Base-by-base conservation (phyloP, 208 protist species). In the Leishmania braziliensis region DNA sequence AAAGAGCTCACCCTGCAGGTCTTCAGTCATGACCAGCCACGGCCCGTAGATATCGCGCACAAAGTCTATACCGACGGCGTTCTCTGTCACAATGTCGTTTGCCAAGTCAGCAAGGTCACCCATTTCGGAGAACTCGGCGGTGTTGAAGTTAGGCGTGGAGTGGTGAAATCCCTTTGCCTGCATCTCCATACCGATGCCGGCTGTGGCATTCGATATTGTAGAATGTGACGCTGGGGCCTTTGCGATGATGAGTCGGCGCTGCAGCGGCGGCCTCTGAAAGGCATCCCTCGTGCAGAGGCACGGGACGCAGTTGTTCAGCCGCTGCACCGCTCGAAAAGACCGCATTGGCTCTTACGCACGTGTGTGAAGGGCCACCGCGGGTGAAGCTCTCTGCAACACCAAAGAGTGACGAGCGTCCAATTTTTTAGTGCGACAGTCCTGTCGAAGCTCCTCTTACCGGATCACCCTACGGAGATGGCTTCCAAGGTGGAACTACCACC, bases 11-110 rank as follows among this genome's bases (percentile, higher is more conserved):
- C 93, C 95, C 75, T 96, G 90, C 58, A 96, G 74, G 36, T 95
- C 93, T 18, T 96, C 92, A 29, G 95, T 94, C 87, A 98, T 94
- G 46, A 96, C 88, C 8, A 98, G 88, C 93, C 95, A 98, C 66
- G 93, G 93, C 53, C 95, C 95, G 80, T 96, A 89, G 33, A 98
- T 83, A 77, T 98, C 91, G 10, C 81, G 80, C 53, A 82, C 78
- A 80, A 93, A 91, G 84, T 93, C 80, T 18, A 96, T 84, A 8
- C 79, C 81, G 5, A 85, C 84, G 5, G 93, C 92, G n/a, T 83
- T 85, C 39, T 75, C 81, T 23, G 94, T 95, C 14, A 89, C 83
- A 39, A 97, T 84, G 78, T 95, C 94, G 3, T 83, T 75, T 6
- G 86, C 81, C 29, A 92, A 50, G 20, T 87, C 81, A 50, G 53